Evolutionary conservation across 140 eudicot genomes (phyloP), one percentile per base, ranked within the genome.

Genomic region (Eryngium alpinum): DNA sequence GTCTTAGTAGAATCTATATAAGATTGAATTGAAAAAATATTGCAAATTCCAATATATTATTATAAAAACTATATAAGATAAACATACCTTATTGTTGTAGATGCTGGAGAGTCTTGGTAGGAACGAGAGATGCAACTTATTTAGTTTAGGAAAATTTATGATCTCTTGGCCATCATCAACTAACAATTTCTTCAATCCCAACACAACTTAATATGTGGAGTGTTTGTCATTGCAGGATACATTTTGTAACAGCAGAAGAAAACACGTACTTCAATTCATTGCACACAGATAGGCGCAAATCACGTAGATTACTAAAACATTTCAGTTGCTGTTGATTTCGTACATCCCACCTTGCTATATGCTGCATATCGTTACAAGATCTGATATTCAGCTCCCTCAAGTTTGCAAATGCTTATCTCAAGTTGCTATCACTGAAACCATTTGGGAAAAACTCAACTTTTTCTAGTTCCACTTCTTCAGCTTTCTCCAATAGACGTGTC

Each of bases 131-230:
- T 24, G 13, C 69, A 60, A 60, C 25, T 3, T 19, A 21, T 60
- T 24, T 19, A 60, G 31, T 0, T 60, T 60, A 2, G 29, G 31
- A 14, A 60, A 60, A 10, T 19, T n/a, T 60, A 60, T 60, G 69
- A 60, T 60, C 24, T 60, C 69, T 60, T 28, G 28, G 9, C 24
- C 69, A 60, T 13, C 31, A 21, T 60, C 69, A 60, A 21, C 25
- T 60, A 21, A 60, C 11, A 6, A 60, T 60, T 60, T 21, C 69
- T 60, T 60, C 69, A 25, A 60, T 24, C 9, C 13, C 69, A 60
- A 0, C 0, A 60, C 31, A 60, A 0, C 5, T 1, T 18, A 7
- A 1, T 1, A 60, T 14, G 0, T 0, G 0, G 7, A 60, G 69
- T 1, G 5, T 4, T 60, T 60, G 31, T 14, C 22, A 9, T 24